phyloP scores from a whole-genome alignment of 2,329 filamentous ascomycete genomes.

The Pestalotiopsis sp. region DNA sequence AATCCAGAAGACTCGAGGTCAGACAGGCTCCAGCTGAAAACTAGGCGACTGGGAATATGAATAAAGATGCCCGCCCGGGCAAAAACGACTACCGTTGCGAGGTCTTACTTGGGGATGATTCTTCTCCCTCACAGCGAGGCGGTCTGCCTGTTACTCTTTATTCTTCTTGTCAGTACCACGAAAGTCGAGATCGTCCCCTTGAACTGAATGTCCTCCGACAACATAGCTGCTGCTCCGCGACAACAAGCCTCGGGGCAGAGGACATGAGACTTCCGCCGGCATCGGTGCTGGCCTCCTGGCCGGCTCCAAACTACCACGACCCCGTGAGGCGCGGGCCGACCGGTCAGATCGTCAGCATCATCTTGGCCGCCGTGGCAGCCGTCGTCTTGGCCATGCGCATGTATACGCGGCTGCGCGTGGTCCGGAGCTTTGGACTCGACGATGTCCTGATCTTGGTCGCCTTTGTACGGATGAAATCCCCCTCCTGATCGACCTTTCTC shows the following conservation, averaged over 20 bases:
- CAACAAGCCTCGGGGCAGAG: background rate
- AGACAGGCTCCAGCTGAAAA: background rate
- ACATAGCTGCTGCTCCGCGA: background rate
- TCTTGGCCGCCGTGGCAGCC: slow-evolving; percentile 29
- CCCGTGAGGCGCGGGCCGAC: slow-evolving; percentile 31
- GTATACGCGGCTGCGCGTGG: slow-evolving; percentile 34
- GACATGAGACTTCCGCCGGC: slow-evolving; percentile 26
- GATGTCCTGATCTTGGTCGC: slow-evolving; percentile 10
- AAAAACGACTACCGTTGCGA: background rate
- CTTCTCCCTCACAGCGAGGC: background rate
- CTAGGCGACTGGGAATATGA: background rate
- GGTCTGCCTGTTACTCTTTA: background rate
- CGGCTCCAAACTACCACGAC: slow-evolving; percentile 31
- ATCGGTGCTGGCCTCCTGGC: slow-evolving; percentile 28
- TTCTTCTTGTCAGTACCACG: background rate
- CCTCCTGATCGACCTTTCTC: background rate
- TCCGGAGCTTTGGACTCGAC: slow-evolving; percentile 33
- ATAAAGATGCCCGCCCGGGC: background rate
- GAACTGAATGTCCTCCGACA: background rate
- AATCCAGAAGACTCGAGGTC: background rate
- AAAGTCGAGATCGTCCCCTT: background rate
- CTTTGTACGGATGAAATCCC: background rate
- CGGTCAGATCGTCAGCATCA: slow-evolving; percentile 25
- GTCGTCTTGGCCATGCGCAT: slow-evolving; percentile 32
- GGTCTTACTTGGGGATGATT: background rate